Conservation (phyloP, 306 rosid genomes). For the Sesbania bispinosa region DNA sequence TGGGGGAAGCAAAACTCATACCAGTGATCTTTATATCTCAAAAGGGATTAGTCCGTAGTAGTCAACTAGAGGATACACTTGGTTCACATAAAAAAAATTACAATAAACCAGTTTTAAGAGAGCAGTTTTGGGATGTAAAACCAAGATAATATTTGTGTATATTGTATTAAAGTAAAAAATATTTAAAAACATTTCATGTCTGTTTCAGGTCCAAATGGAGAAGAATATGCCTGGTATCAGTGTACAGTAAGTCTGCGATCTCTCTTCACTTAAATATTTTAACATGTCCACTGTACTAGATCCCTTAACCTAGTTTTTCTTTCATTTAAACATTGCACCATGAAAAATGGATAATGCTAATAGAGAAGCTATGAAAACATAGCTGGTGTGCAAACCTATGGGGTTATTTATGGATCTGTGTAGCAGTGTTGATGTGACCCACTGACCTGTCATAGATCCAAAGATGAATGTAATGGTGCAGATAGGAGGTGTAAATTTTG, state of each 20-base stretch:
- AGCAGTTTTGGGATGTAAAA: background rate
- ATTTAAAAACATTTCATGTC: background rate
- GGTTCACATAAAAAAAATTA: too few relatives aligned
- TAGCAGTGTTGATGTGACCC: background rate
- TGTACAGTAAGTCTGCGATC: constrained; percentile 66
- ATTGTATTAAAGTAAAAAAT: background rate
- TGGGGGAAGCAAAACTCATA: too few relatives aligned
- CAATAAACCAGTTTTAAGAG: background rate
- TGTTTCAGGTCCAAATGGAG: constrained; percentile 94
- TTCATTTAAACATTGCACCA: background rate
- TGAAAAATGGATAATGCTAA: background rate
- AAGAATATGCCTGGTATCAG: constrained; percentile 96
- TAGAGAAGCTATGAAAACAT: background rate
- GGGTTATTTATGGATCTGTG: background rate
- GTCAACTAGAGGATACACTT: too few relatives aligned
- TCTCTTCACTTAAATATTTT: constrained; percentile 6
- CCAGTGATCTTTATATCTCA: too few relatives aligned
- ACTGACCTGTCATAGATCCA: background rate
- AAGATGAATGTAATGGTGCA: background rate
- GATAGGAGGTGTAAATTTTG: background rate
- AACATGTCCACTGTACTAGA: background rate
- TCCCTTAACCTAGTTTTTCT: background rate
- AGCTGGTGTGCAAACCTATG: background rate
- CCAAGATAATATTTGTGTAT: background rate
- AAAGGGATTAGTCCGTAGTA: too few relatives aligned